phyloP scores from a whole-genome alignment of 768 basidiomycete species.

The Boletellus sp. region DNA sequence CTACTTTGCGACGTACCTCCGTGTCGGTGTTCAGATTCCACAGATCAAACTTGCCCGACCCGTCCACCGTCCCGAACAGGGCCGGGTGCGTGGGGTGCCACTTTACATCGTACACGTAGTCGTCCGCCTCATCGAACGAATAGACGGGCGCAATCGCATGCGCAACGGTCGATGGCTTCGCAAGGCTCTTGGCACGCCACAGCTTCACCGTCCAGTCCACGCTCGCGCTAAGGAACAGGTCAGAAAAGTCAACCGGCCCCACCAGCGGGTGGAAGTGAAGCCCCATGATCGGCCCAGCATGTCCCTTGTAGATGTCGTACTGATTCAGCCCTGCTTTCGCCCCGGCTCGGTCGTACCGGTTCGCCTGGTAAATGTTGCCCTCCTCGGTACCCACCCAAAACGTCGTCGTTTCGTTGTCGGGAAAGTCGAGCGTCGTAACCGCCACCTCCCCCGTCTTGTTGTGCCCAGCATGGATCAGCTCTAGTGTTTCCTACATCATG shows the following conservation, averaged over 20 bases:
- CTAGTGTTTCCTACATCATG: conserved; percentile 77
- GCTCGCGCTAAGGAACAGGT: conserved; percentile 88
- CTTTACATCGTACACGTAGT: conserved; percentile 97
- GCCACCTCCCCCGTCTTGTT: conserved; percentile 97
- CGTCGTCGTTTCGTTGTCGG: conserved; percentile 92
- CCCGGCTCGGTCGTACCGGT: conserved; percentile 94
- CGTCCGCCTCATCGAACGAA: conserved; percentile 96
- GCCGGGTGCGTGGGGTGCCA: conserved; percentile 98
- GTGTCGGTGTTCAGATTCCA: conserved; percentile 98
- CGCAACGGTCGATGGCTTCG: conserved; percentile 64
- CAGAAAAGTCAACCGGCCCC: conserved; percentile 92
- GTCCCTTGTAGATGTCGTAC: conserved; percentile 89
- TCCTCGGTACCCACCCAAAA: conserved; percentile 99
- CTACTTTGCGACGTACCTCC: conserved; percentile 58
- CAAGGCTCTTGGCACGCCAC: conserved; percentile 80
- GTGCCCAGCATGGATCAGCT: conserved; percentile 84
- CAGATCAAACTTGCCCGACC: conserved; percentile 91
- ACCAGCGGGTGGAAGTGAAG: conserved; percentile 91
- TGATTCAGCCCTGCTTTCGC: conserved; percentile 94
- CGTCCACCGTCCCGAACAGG: conserved; percentile 89
- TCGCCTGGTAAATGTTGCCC: conserved; percentile 94
- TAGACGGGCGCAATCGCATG: conserved; percentile 68
- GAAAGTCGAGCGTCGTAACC: conserved; percentile 91
- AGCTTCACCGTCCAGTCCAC: conserved; percentile 99
- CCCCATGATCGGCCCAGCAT: conserved; percentile 91